These are phyloP conservation scores for Penicillium crustosum DNA, from an alignment of 2,329 filamentous ascomycete genomes.

Conservation along the genomic window DNA sequence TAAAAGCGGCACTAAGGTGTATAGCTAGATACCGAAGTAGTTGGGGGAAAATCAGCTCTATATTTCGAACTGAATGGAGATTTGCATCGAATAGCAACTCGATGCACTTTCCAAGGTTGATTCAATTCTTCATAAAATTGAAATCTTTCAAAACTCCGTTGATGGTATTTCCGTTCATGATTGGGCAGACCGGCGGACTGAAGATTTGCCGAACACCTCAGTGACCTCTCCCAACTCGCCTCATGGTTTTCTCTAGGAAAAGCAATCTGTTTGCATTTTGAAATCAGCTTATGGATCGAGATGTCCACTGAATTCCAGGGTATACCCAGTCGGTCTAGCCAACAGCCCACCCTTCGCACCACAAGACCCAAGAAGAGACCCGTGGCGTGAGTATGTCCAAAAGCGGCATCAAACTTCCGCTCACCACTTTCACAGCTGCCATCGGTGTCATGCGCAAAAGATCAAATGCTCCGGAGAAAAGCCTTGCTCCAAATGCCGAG, in stretches of 20 bases:
- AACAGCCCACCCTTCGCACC: neutral
- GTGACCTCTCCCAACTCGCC: neutral
- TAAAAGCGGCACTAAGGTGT: too few species aligned
- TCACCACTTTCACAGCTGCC: conserved; percentile 26
- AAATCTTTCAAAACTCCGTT: neutral
- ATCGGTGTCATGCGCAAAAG: conserved; percentile 45
- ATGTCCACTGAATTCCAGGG: neutral
- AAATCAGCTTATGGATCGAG: neutral
- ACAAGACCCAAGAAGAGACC: conserved; percentile 9
- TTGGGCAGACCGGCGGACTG: neutral
- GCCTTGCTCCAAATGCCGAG: conserved; percentile 41
- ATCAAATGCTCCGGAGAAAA: conserved; percentile 45
- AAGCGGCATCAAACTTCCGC: neutral
- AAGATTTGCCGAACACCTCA: neutral
- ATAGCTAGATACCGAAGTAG: neutral
- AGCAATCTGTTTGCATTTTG: neutral
- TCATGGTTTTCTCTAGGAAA: neutral
- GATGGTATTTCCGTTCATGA: neutral
- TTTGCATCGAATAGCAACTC: neutral
- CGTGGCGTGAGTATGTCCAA: conserved; percentile 1
- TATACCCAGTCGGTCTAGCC: neutral
- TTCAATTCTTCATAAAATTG: neutral
- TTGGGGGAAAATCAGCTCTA: neutral
- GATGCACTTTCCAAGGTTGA: neutral
- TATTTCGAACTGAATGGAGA: neutral